A percentile compares a stretch with the other conserved stretches of the same genome.
phyloP scores from a whole-genome alignment of 1,284 basidiomycete genomes.

The Leccinum holopus region DNA sequence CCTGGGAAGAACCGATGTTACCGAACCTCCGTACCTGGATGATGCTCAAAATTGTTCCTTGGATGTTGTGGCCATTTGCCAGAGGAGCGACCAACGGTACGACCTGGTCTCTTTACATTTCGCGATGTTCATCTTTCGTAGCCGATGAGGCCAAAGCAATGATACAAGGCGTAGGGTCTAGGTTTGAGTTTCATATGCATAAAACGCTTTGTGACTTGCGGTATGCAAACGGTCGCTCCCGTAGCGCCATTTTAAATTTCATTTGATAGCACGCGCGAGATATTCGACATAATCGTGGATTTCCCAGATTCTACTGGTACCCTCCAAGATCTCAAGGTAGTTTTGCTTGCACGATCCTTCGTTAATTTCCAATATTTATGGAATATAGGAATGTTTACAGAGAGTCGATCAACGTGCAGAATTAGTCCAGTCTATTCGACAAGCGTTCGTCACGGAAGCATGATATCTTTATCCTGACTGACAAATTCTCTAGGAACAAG shows the following conservation, averaged over 20 bases:
- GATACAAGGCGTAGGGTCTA: slow-evolving; percentile 77
- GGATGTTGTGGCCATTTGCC: slow-evolving; percentile 81
- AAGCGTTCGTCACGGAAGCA: slow-evolving; percentile 49
- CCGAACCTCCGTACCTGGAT: slow-evolving; percentile 70
- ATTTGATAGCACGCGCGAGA: slow-evolving; percentile 68
- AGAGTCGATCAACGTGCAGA: slow-evolving; percentile 75
- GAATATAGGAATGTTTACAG: slow-evolving; percentile 64
- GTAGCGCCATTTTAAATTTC: background rate
- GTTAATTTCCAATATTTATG: slow-evolving; percentile 1
- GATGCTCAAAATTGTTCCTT: slow-evolving; percentile 72
- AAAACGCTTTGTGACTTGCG: slow-evolving; percentile 84
- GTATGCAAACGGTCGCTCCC: slow-evolving; percentile 43
- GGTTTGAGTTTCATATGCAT: slow-evolving; percentile 90
- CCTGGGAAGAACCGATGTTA: slow-evolving; percentile 71
- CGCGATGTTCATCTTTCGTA: slow-evolving; percentile 33
- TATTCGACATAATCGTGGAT: slow-evolving; percentile 95
- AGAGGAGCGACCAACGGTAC: slow-evolving; percentile 58
- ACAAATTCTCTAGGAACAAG: slow-evolving; percentile 56
- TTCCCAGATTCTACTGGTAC: slow-evolving; percentile 87
- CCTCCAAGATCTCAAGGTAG: slow-evolving; percentile 85
- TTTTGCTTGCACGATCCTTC: slow-evolving; percentile 1
- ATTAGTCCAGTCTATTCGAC: slow-evolving; percentile 68
- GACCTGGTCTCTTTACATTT: slow-evolving; percentile 20
- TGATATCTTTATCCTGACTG: slow-evolving; percentile 4
- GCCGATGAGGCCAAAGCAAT: slow-evolving; percentile 70